These are phyloP conservation scores for Aspergillus brasiliensis DNA, from an alignment of 2,329 filamentous ascomycete genomes.

Conservation along the genomic window DNA sequence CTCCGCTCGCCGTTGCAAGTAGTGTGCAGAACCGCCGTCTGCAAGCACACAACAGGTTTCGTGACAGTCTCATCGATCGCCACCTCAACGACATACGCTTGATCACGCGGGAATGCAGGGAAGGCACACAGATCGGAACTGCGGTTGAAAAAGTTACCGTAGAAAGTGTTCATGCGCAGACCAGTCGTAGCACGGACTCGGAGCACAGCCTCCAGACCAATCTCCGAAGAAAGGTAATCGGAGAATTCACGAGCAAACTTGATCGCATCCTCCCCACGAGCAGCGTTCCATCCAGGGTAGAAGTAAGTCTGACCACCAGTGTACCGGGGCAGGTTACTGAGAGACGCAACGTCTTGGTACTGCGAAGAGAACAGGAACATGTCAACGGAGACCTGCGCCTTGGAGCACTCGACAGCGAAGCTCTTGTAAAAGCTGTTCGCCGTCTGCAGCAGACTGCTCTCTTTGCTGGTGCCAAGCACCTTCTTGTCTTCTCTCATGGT, in stretches of 20 bases:
- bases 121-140: constrained; percentile 97
- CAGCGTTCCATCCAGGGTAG: constrained; percentile 97
- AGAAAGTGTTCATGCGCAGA: constrained; percentile 95
- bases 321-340: constrained; percentile 93
- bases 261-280: constrained; percentile 89
- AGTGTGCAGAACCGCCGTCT: constrained; percentile 93
- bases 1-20: constrained; percentile 96
- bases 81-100: constrained; percentile 96
- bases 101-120: constrained; percentile 94
- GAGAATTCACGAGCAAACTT: constrained; percentile 98
- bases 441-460: constrained; percentile 83
- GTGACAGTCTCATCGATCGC: constrained; percentile 93
- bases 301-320: constrained; percentile 98
- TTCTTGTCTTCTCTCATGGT: constrained; percentile 97
- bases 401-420: constrained; percentile 97
- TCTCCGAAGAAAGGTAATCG: constrained; percentile 94
- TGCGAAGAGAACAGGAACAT: constrained; percentile 97
- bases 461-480: constrained; percentile 88
- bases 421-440: constrained; percentile 98
- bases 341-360: constrained; percentile 94
- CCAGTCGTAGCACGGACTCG: constrained; percentile 94
- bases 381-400: constrained; percentile 97
- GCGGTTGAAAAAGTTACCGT: constrained; percentile 99
- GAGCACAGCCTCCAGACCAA: constrained; percentile 92
- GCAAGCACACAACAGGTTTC: constrained; percentile 88